Evolutionary conservation across 2,329 filamentous ascomycete species (phyloP).

Genomic region (Aureobasidium sp.): DNA sequence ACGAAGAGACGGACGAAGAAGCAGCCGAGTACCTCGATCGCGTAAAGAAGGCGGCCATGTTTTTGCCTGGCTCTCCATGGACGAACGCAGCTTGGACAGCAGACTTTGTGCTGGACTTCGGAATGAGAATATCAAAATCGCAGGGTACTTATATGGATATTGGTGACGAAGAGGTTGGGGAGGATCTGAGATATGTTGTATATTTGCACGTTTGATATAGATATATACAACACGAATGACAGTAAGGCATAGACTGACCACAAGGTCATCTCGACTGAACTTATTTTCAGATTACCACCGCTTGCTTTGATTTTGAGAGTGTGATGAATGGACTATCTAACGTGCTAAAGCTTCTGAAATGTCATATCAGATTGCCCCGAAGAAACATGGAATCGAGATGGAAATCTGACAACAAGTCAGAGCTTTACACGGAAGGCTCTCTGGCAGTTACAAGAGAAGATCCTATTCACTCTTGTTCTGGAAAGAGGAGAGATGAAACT

Average conservation of each 20-base stretch:
- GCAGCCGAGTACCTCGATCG: conserved; percentile 15
- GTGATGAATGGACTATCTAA: too few relatives aligned
- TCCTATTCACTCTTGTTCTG: too few relatives aligned
- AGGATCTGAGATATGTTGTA: conserved; percentile 24
- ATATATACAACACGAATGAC: not conserved
- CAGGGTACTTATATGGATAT: conserved; percentile 30
- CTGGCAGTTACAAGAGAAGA: too few relatives aligned
- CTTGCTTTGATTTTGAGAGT: too few relatives aligned
- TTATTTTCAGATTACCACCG: not conserved
- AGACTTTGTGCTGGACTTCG: conserved; percentile 25
- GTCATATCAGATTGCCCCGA: too few relatives aligned
- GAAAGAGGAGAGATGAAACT: too few relatives aligned
- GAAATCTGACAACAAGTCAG: too few relatives aligned
- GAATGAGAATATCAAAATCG: conserved; percentile 24
- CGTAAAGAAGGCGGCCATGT: conserved; percentile 15
- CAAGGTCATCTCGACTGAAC: too few relatives aligned
- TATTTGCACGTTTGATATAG: conserved; percentile 22
- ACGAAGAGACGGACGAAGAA: conserved; percentile 21
- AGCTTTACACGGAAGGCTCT: too few relatives aligned
- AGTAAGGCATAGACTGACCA: too few relatives aligned
- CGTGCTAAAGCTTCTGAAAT: too few relatives aligned
- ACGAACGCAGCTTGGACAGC: conserved; percentile 22
- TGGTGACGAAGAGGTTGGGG: conserved; percentile 13
- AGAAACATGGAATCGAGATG: too few relatives aligned
- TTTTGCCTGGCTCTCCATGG: conserved; percentile 20